Evolutionary conservation across 2,329 filamentous ascomycete genomes (phyloP), one percentile per base, ranked within the genome.

Genomic region (Trichophyton mentagrophytes): DNA sequence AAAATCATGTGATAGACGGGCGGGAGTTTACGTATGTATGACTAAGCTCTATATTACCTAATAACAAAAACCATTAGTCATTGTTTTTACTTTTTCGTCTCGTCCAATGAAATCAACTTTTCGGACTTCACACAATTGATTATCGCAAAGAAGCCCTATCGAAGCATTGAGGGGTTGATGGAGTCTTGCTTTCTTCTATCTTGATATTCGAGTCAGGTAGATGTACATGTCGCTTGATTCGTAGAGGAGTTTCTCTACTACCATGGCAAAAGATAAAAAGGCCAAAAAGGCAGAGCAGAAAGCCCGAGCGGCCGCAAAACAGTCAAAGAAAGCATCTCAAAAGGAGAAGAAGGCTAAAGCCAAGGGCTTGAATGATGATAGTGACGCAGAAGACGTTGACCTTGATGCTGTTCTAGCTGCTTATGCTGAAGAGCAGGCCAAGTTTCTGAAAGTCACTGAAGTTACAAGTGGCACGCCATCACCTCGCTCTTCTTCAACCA

Each of bases 391-490:
- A 72, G 91, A 96, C 67, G 85, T 93, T 13, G 93, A 97, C 74
- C 82, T 99, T 42, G 93, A 99, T 70, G 86, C 87, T 53, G 91
- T 99, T 51, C 84, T 99, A 30, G 91, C 92, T 53, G 89, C 95
- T 72, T 97, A 95, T 75, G 88, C 88, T 66, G 89, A 88, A 71
- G 87, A 90, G 74, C 93, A 99, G 77, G 92, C 95, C 69, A 88
- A 89, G 69, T 96, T 95, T 70, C 83, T 93, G 68, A 96, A 96
- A 75, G 84, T 99, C 68, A 96, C 92, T 3, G 93, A 99, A 77
- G 78, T 86, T 25, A 82, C 81, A 49, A 82, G 84, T 25, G 82
- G 78, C 2, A 88, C 91, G 17, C 93, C 93, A 0, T 83, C 84
- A 60, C 83, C 90, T 22, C 84, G 93, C 59, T 84, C 88, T 22